Conservation (phyloP, 495 filamentous ascomycete genomes). For the Aspergillus steynii region DNA sequence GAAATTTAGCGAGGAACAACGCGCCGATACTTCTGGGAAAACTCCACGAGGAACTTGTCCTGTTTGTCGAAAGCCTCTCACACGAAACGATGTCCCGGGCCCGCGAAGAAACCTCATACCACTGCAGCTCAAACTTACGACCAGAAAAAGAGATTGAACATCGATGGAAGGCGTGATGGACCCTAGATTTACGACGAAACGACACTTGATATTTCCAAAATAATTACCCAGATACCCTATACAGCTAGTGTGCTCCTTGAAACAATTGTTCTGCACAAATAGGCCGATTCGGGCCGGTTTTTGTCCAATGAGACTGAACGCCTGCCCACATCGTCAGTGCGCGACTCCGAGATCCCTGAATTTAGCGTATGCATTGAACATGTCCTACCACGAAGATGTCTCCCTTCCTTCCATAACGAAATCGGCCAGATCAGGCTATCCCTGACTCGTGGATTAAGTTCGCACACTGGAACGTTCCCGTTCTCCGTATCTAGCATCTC, state of each 20-base stretch:
- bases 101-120: constrained; percentile 47
- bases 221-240: not conserved
- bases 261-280: not conserved
- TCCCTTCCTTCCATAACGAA: too few species aligned
- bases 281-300: not conserved
- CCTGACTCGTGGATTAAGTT: too few species aligned
- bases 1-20: constrained; percentile 56
- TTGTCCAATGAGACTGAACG: not conserved
- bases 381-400: too few species aligned
- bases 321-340: not conserved
- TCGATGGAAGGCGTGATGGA: not conserved
- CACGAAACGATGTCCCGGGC: constrained; percentile 28
- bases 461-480: too few species aligned
- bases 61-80: constrained; percentile 47
- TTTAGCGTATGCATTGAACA: not conserved
- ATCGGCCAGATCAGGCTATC: too few species aligned
- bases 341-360: not conserved
- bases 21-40: constrained; percentile 28
- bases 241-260: not conserved
- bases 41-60: constrained; percentile 39
- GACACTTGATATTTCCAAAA: not conserved
- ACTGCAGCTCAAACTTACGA: constrained; percentile 62
- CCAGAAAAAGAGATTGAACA: constrained; percentile 24
- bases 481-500: too few species aligned
- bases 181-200: not conserved